Conservation (phyloP, 345 rosid genomes). For the Physaria fendleri region DNA sequence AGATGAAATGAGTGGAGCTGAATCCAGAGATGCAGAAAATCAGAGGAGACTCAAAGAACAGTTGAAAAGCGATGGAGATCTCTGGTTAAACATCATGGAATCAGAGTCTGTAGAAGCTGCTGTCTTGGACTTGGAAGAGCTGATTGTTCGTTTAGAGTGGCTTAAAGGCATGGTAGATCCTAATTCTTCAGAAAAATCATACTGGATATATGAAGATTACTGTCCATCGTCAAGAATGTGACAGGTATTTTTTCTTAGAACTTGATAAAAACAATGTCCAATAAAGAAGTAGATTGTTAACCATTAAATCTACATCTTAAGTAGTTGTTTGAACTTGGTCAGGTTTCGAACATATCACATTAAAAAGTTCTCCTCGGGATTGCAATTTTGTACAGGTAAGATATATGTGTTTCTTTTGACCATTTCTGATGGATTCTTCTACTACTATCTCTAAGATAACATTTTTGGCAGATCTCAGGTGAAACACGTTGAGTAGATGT, state of each 20-base stretch:
- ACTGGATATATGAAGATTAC: conserved; percentile 12
- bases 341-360: background rate
- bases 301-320: background rate
- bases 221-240: background rate
- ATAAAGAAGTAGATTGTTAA: background rate
- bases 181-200: background rate
- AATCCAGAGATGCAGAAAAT: background rate
- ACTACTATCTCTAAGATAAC: background rate
- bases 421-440: background rate
- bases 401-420: background rate
- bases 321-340: background rate
- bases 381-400: background rate
- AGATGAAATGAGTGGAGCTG: background rate
- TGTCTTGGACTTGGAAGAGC: conserved; percentile 57
- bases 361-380: background rate
- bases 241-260: background rate
- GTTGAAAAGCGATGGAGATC: conserved; percentile 28
- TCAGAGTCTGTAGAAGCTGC: conserved; percentile 55
- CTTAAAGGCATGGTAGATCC: conserved; percentile 35
- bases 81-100: conserved; percentile 30
- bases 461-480: background rate
- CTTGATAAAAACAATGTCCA: background rate
- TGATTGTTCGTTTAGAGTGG: conserved; percentile 49
- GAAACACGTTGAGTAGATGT: background rate
- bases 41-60: conserved; percentile 23